Evolutionary conservation across 441 rosid genomes (phyloP).

Genomic region (Populus trichocarpa): DNA sequence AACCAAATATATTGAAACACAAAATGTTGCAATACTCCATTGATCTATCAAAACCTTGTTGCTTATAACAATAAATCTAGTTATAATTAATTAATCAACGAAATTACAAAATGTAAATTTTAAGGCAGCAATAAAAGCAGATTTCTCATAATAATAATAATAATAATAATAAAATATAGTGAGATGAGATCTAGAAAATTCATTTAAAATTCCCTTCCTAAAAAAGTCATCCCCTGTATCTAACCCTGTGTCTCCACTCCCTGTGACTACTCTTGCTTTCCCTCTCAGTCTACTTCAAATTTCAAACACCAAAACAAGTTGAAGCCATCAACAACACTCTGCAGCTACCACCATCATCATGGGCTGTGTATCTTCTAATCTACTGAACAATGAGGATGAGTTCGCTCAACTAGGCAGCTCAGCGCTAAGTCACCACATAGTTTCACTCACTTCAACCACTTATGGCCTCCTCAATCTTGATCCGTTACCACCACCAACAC

Average conservation of each 20-base stretch:
- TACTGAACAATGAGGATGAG: constrained; percentile 68
- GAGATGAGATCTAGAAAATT: background rate
- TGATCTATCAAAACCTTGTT: too few species aligned
- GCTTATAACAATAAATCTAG: too few species aligned
- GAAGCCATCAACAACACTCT: background rate
- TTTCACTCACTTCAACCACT: constrained; percentile 83
- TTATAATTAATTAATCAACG: background rate
- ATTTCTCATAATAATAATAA: background rate
- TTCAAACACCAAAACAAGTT: constrained; percentile 2
- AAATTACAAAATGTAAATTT: too few species aligned
- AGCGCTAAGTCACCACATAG: constrained; percentile 77
- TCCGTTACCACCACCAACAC: constrained; percentile 39
- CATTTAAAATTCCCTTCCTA: background rate
- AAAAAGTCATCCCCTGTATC: background rate
- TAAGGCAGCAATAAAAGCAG: background rate
- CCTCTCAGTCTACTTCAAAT: background rate
- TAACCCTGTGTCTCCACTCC: too few species aligned
- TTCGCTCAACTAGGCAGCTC: constrained; percentile 64
- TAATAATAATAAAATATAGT: background rate
- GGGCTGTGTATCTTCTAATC: constrained; percentile 89
- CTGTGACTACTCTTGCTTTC: background rate
- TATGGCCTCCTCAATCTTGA: constrained; percentile 85
- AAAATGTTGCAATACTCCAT: too few species aligned
- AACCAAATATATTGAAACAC: too few species aligned
- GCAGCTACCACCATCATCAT: constrained; percentile 37